Evolutionary conservation across 352 stramenopile species (phyloP).

Genomic region (Phytophthora pistaciae): DNA sequence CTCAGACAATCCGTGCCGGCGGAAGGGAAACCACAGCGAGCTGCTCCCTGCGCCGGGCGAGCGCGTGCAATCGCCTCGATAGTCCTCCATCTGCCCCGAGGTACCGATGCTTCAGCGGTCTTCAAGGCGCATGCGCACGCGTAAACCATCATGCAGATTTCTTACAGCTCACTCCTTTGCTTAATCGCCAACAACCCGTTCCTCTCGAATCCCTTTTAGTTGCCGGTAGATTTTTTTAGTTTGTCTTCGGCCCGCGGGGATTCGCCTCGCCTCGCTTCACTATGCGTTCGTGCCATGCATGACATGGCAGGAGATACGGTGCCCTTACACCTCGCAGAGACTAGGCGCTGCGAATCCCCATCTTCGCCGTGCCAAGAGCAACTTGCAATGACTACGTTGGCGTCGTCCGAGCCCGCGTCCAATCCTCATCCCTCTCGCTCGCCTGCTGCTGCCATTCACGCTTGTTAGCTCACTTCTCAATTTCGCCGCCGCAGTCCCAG

Average conservation of each 20-base stretch:
- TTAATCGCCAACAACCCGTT: conserved; percentile 4
- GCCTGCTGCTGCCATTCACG: conserved; percentile 15
- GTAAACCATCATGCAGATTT: neutral
- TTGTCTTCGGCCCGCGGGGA: neutral
- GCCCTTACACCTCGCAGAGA: conserved; percentile 24
- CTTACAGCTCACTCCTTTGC: neutral
- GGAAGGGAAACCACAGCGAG: neutral
- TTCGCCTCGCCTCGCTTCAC: conserved; percentile 20
- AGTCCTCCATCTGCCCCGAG: conserved; percentile 15
- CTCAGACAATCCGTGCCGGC: conserved; percentile 1
- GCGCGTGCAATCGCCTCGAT: conserved; percentile 21
- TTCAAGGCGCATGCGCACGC: too few species aligned
- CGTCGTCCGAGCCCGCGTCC: neutral
- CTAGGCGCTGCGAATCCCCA: conserved; percentile 21
- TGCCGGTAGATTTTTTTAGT: neutral
- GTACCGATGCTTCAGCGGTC: conserved; percentile 15
- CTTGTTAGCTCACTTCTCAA: conserved; percentile 25
- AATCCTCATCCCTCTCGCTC: conserved; percentile 18
- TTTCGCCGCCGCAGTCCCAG: conserved; percentile 11
- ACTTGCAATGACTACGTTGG: conserved; percentile 6
- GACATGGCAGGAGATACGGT: conserved; percentile 19
- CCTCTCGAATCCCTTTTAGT: conserved; percentile 20
- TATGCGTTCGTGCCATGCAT: conserved; percentile 13
- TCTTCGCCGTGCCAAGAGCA: conserved; percentile 5
- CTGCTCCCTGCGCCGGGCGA: neutral